A percentile compares a stretch with the other conserved stretches of the same genome.
Evolutionary conservation across 495 filamentous ascomycete genomes (phyloP).

Genomic region (Lasiosphaeriaceae sp.): DNA sequence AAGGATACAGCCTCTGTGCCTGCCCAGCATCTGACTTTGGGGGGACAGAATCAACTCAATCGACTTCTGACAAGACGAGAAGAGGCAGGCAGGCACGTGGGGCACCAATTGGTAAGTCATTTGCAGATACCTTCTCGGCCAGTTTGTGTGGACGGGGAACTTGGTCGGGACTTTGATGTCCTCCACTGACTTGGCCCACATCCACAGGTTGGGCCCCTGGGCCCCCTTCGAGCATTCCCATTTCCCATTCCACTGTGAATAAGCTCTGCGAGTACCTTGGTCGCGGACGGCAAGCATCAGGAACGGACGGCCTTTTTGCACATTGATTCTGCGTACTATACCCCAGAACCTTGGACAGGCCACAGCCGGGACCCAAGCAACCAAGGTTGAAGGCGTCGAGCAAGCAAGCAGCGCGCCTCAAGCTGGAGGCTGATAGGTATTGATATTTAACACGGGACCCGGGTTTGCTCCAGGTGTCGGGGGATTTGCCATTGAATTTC

Average conservation of each 20-base stretch:
- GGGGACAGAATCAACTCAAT: not conserved
- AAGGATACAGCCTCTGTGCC: not conserved
- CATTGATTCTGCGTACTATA: not conserved
- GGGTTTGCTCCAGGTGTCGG: not conserved
- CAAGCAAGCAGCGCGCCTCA: not conserved
- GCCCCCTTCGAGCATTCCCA: not conserved
- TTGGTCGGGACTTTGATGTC: not conserved
- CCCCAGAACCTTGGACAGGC: not conserved
- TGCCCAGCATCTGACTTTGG: not conserved
- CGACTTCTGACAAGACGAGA: not conserved
- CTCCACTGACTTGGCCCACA: not conserved
- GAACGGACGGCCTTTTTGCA: not conserved
- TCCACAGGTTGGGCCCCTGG: not conserved
- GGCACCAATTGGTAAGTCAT: not conserved
- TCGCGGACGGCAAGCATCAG: not conserved
- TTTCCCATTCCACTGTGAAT: not conserved
- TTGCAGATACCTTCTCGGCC: not conserved
- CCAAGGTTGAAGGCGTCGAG: not conserved
- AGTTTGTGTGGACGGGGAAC: not conserved
- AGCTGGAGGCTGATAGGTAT: not conserved
- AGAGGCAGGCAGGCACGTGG: too few species aligned
- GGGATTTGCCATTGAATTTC: not conserved
- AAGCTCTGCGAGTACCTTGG: not conserved
- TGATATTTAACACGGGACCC: constrained; percentile 4
- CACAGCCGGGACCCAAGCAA: not conserved